Evolutionary conservation across 768 basidiomycete genomes (phyloP), one percentile per base, ranked within the genome.

Genomic region (Boletus rubroflammeus): DNA sequence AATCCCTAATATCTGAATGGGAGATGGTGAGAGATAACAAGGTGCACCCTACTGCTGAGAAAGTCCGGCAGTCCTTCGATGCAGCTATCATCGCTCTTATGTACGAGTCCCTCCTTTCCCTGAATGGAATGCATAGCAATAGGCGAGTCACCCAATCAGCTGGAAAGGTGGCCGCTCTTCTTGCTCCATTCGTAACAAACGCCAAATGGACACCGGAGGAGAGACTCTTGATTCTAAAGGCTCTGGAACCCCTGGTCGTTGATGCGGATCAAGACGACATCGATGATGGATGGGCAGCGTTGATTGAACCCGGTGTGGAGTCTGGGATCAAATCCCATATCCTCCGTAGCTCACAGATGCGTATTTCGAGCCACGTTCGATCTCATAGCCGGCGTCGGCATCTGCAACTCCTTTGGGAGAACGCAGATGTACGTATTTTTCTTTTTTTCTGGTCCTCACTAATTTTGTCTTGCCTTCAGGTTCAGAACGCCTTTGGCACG

Each of bases 401-500:
- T 38, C 71, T 92, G 23, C 80, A 88, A 46, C 73, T 75, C 28
- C 67, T 93, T 25, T 92, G 91, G 82, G 81, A 82, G 54, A 81
- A 80, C 54, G 62, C 75, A 41, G 88, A 91, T 60, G 92, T 93
- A 59, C 63, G 82, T 75, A 35, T 29, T 19, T 41, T 23, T 48
- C 13, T 15, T 28, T 36, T 11, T 36, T 26, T 35, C 42, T 31
- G 45, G n/a, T 39, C 32, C 35, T 21, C 29, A 2, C 19, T 51
- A 5, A 53, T 47, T n/a, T 21, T 29, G 17, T 35, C 19, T 29
- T 51, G 14, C 45, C 42, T 19, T 31, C 31, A 90, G 87, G 74
- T 85, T 25, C 84, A 85, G 63, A 79, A 80, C 53, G 61, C 70
- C 4, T 75, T 80, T 41, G 47, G 51, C 11, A 56, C 50, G 3